phyloP scores from a whole-genome alignment of 164 flowering plant genomes.

The Kalanchoe fedtschenkoi region DNA sequence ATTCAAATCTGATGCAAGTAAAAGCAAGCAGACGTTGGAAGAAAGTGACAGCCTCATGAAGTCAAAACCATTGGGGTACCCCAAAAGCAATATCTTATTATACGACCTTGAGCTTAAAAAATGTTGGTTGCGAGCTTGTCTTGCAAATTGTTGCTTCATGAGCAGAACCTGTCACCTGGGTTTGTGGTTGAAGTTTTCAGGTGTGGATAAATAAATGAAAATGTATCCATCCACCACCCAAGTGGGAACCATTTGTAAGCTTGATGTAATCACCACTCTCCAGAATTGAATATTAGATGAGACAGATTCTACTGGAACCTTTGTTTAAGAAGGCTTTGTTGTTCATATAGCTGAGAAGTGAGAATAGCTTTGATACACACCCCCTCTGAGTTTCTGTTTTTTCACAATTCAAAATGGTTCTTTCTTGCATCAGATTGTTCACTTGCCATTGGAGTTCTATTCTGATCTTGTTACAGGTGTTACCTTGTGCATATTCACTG shows the following conservation, averaged over 20 bases:
- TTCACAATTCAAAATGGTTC: background rate
- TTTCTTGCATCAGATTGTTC: too few species aligned
- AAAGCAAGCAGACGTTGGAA: background rate
- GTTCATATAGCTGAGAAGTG: background rate
- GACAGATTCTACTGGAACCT: background rate
- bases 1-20: background rate
- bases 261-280: constrained; percentile 1
- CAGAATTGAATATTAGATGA: background rate
- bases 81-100: background rate
- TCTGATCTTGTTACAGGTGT: background rate
- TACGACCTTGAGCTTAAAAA: background rate
- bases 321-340: constrained; percentile 1
- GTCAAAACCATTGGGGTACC: background rate
- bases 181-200: background rate
- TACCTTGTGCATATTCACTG: background rate
- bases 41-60: background rate
- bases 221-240: background rate
- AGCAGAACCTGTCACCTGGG: background rate
- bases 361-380: background rate
- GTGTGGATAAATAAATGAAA: background rate
- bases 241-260: background rate
- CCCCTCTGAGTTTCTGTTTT: background rate
- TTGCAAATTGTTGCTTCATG: background rate
- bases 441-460: background rate
- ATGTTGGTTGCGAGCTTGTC: background rate